Evolutionary conservation across 345 rosid genomes (phyloP), one percentile per base, ranked within the genome.

Genomic region (Mallotus nudiflorus): DNA sequence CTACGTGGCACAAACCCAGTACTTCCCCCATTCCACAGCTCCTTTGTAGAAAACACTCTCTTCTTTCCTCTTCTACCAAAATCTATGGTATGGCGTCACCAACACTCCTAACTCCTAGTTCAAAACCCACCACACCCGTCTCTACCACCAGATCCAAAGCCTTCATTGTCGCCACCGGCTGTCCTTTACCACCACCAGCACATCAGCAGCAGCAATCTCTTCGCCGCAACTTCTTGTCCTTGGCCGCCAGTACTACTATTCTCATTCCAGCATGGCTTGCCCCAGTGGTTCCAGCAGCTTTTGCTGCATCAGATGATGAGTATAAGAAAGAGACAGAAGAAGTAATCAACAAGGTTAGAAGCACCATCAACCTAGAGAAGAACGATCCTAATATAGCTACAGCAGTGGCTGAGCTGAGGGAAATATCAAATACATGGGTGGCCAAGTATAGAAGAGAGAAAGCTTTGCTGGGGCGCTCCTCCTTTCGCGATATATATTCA

Each of bases 401-500:
- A 1, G 93, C 96, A 7, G 97, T 90, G 70, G 88, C 97, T 45
- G 93, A 81, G 22, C 79, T 95, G 0, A 87, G 97, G 62, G 92
- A 89, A 54, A 73, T 86, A 8, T 92, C 97, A 13, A 95, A 95
- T 65, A 73, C 82, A 0, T 95, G 99, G 99, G 99, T 92, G 69
- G 97, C 99, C 0, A 95, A 95, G n/a, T n/a, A n/a, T n/a, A n/a
- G n/a, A 4, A 9, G 42, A 39, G 42, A 94, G 93, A 94, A 94
- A 65, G 82, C 96, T 9, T 79, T 94, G 39, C 81, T 94, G 1
- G 97, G 96, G 12, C 86, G 89, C 69, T 40, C 89, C 42, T 94
- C 97, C 0, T 94, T 86, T 46, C 65, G 97, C 22, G 98, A 94
- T 68, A 90, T 91, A 0, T 94, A 94, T 77, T 91, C 97, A 14